phyloP scores from a whole-genome alignment of 2,329 filamentous ascomycete genomes.

The Balansia obtecta region DNA sequence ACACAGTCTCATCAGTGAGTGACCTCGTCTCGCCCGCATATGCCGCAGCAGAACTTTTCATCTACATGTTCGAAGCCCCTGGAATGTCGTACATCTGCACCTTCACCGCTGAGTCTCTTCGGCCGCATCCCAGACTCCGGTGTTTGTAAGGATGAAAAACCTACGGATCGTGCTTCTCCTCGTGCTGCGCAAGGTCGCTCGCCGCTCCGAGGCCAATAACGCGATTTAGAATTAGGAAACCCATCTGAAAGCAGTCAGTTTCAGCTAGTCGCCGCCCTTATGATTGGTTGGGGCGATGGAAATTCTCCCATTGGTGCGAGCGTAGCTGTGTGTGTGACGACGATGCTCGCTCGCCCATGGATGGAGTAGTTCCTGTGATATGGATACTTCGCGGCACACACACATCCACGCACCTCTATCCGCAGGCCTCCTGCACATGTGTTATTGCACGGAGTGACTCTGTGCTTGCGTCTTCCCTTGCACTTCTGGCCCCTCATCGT shows the following conservation, averaged over 20 bases:
- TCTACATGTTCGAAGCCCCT: not conserved
- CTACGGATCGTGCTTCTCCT: not conserved
- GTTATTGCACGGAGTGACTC: too few species aligned
- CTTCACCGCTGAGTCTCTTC: not conserved
- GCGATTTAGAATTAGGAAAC: not conserved
- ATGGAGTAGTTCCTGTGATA: too few species aligned
- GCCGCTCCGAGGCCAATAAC: not conserved
- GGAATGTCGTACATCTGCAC: not conserved
- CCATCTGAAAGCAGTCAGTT: not conserved
- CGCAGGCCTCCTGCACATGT: too few species aligned
- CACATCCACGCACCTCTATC: too few species aligned
- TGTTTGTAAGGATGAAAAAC: not conserved
- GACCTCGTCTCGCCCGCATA: too few species aligned
- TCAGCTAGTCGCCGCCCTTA: not conserved
- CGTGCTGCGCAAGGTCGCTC: not conserved
- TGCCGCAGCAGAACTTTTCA: too few species aligned
- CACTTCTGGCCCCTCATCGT: too few species aligned
- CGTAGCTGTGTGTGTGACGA: too few species aligned
- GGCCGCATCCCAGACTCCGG: not conserved
- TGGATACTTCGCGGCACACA: too few species aligned
- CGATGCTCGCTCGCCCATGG: too few species aligned
- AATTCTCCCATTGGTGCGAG: not conserved
- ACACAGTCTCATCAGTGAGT: not conserved
- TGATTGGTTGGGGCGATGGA: not conserved
- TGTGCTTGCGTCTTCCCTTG: too few species aligned